Base-by-base conservation (phyloP, 139 green algal genomes). In the Chlorella vulgaris region DNA sequence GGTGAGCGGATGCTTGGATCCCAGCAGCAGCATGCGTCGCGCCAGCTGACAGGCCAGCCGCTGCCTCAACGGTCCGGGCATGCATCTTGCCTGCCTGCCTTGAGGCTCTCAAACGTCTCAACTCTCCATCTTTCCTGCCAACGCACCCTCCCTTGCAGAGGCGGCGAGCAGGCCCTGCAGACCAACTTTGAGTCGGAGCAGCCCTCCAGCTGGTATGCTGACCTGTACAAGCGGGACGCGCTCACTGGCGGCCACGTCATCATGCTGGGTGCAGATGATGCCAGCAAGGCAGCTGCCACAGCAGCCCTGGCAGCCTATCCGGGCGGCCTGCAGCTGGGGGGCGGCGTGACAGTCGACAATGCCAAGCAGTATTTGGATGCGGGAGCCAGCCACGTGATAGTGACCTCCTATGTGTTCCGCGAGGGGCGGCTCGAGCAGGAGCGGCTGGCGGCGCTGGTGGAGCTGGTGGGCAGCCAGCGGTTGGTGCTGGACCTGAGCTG, bases 401-500 rank as follows among this genome's bases (percentile, higher is more conserved):
- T 99, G 19, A 99, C 97, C 2, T 96, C 91, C 1, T 96, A 89
- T 73, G 93, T 99, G 33, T 99, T 99, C 81, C 75, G 89, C 19
- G 92, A 98, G 13, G 96, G 96, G 0, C 73, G 74, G 74, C 83
- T 99, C 61, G 92, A 99, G 47, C 80, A 94, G 79, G 91, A 96
- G 7, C 84, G 92, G 36, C 89, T 99, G 8, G 39, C 74, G 29
- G 53, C 84, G 7, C 82, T 99, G 82, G 94, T 96, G 0, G 85
- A 90, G 67, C 67, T 89, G 36, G 93, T 99, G 31, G 96, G 96
- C n/a, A 92, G 88, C 71, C 36, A 97, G 76, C 83, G 92, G 35
- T 86, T 99, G 60, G 96, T 99, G 63, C 91, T 99, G 31, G 96
- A 99, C 84, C 89, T 99, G 22, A 96, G 88, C 89, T 99, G 96